Percentiles rank a stretch among this genome's conserved stretches.
phyloP scores from a whole-genome alignment of 2,329 filamentous ascomycete species.

The Volutella citrinella region DNA sequence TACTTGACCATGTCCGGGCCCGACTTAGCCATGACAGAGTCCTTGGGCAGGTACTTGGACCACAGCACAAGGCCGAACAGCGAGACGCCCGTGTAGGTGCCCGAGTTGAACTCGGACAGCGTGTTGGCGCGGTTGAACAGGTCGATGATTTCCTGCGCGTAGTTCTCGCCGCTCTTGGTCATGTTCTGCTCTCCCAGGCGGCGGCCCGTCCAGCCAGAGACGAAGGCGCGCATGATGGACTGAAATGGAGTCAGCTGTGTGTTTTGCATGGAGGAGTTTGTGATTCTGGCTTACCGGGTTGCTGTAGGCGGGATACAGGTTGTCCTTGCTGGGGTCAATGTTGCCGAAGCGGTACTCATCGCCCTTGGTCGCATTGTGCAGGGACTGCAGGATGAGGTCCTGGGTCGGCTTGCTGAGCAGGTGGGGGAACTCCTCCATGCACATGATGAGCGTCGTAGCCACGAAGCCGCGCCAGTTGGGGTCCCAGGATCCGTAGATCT shows the following conservation, averaged over 20 bases:
- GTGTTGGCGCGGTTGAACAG: constrained; percentile 55
- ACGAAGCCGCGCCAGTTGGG: constrained; percentile 65
- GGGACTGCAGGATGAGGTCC: constrained; percentile 47
- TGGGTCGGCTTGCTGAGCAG: constrained; percentile 38
- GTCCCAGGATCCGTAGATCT: constrained; percentile 58
- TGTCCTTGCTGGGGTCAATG: constrained; percentile 49
- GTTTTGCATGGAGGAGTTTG: fast-evolving
- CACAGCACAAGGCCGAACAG: constrained; percentile 57
- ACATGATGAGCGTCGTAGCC: constrained; percentile 55
- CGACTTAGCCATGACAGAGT: constrained; percentile 51
- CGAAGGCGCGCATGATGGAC: constrained; percentile 60
- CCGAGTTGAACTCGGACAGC: constrained; percentile 60
- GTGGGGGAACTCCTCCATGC: constrained; percentile 55
- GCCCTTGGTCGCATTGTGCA: constrained; percentile 54
- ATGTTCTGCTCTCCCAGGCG: constrained; percentile 54
- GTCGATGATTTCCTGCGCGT: constrained; percentile 53
- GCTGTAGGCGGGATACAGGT: constrained; percentile 60
- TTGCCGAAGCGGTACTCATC: constrained; percentile 61
- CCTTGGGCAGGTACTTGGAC: constrained; percentile 54
- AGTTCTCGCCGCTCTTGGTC: constrained; percentile 53
- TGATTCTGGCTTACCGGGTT: constrained; percentile 41
- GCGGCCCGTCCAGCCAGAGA: constrained; percentile 56
- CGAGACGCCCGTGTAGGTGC: constrained; percentile 62
- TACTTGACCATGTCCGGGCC: constrained; percentile 48
- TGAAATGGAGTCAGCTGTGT: not conserved